Evolutionary conservation across 2,329 filamentous ascomycete species (phyloP), one percentile per base, ranked within the genome.

Genomic region (Sordariomycetes sp.): DNA sequence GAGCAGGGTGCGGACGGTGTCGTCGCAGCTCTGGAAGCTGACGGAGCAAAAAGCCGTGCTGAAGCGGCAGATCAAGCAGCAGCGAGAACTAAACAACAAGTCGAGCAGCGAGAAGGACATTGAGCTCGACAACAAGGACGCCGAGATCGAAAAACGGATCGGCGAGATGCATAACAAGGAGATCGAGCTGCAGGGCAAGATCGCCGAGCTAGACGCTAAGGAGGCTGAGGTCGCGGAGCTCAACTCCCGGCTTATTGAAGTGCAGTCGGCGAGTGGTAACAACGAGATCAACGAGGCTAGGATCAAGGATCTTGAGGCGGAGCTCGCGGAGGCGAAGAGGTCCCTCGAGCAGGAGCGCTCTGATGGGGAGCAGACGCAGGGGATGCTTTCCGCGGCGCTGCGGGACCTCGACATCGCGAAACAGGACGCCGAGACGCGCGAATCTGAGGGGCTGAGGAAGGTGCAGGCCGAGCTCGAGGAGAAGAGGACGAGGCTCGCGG

Each of bases 21-120:
- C 90, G 66, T 77, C 78, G 48, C 87, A 89, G 59, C 81, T 89
- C n/a, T 86, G 85, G 20, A 81, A 81, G 22, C 75, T 96, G 39
- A 85, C 89, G 60, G 89, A 96, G 64, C 91, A 97, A 67, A 95
- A 96, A 67, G 82, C 84, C 54, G 91, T 96, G 24, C 78, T 97
- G 10, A 87, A 92, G 65, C 84, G 90, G 51, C 91, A 97, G 68
- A 92, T 96, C 65, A 92, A 95, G 72, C 91, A 97, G 68, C 92
- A 97, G 71, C 87, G 91, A 59, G 90, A 95, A 66, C 79, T 96
- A 58, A 95, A 95, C 71, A 90, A 79, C 73, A 91, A 91, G 66
- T 90, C 89, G 1, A 90, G 95, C 62, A 76, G 81, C 22, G 79
- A 85, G 60, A 82, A 85, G 65, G 85, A 87, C 63, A 78, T 78